Percentiles rank a stretch among this genome's conserved stretches.
These are phyloP conservation scores for Quercus lobata DNA, from an alignment of 331 rosid species.

Conservation along the genomic window DNA sequence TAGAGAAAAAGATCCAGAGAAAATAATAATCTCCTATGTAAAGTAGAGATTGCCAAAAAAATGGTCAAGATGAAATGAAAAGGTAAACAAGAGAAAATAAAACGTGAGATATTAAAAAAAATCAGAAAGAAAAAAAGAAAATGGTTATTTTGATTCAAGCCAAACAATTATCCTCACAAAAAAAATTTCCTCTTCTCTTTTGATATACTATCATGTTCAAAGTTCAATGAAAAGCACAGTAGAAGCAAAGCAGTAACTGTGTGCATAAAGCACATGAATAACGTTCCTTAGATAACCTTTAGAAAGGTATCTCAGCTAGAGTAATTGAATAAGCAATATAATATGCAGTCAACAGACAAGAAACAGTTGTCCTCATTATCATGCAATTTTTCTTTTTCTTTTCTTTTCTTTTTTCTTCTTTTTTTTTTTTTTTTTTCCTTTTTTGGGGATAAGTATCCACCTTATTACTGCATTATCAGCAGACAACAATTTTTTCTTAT, in stretches of 20 bases:
- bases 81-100: neutral
- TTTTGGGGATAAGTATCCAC: neutral
- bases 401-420: no score
- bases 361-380: neutral
- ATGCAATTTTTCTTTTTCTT: neutral
- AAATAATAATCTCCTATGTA: constrained; percentile 21
- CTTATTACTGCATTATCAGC: neutral
- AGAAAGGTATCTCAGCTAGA: neutral
- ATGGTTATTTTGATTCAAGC: neutral
- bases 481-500: neutral
- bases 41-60: constrained; percentile 8
- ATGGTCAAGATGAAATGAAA: constrained; percentile 3
- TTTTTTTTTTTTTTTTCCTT: no score
- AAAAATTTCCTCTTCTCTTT: neutral
- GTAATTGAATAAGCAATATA: neutral
- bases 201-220: neutral
- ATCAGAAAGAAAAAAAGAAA: neutral
- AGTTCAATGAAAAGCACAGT: neutral
- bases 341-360: neutral
- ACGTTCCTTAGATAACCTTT: neutral
- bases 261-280: neutral
- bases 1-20: constrained; percentile 32
- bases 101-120: constrained; percentile 5
- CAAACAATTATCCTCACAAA: neutral
- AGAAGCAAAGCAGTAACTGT: neutral